Percentiles rank a stretch among this genome's conserved stretches.
Conservation (phyloP, 306 rosid species). For the Sicyos baderoa region DNA sequence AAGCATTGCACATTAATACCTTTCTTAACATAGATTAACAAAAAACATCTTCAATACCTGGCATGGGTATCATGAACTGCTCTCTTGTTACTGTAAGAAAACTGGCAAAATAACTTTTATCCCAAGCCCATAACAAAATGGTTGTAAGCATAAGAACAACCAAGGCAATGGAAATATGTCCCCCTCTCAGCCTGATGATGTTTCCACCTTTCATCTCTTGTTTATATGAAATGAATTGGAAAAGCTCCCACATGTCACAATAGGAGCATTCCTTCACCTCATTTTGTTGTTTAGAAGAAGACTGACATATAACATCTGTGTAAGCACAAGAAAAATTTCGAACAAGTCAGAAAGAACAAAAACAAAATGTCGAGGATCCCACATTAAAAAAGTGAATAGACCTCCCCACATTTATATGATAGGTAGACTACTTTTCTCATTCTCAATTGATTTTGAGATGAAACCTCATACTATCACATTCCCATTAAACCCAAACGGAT, state of each 20-base stretch:
- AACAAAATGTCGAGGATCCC: neutral
- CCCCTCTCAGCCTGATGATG: constrained; percentile 38
- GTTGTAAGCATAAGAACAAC: constrained; percentile 42
- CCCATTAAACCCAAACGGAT: too few species aligned
- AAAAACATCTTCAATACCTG: constrained; percentile 24
- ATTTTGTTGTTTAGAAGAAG: neutral
- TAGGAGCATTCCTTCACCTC: constrained; percentile 2
- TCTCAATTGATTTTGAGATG: too few species aligned
- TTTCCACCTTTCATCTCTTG: constrained; percentile 57
- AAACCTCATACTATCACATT: too few species aligned
- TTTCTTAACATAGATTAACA: neutral
- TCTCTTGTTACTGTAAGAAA: constrained; percentile 40
- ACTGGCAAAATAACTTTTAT: constrained; percentile 46
- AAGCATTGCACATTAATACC: neutral
- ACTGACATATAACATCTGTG: neutral
- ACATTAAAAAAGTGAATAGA: too few species aligned
- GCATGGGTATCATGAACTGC: constrained; percentile 41
- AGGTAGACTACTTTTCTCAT: too few species aligned
- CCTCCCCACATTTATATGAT: too few species aligned
- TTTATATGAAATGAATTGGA: constrained; percentile 1
- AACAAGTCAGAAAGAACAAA: neutral
- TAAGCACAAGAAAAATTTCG: neutral
- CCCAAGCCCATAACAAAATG: constrained; percentile 58
- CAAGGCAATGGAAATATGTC: constrained; percentile 41
- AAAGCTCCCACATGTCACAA: constrained; percentile 1